Conservation (phyloP, 345 rosid genomes). For the Tarenaya hassleriana region DNA sequence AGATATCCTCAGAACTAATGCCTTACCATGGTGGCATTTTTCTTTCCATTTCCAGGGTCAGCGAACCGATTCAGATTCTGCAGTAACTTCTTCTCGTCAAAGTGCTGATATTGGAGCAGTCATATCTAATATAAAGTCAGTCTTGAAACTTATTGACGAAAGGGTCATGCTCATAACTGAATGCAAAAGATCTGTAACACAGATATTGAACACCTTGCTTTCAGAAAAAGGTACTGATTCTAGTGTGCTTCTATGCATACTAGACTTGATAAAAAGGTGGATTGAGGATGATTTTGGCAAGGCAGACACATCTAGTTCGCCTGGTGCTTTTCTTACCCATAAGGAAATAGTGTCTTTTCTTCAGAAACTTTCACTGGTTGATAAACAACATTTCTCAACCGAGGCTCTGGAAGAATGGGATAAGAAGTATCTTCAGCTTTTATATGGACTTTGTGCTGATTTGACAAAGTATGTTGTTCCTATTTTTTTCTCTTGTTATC, state of each 20-base stretch:
- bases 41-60: conserved; percentile 51
- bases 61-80: conserved; percentile 80
- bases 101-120: conserved; percentile 80
- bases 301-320: conserved; percentile 44
- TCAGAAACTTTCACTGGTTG: conserved; percentile 84
- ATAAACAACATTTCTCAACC: conserved; percentile 64
- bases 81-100: conserved; percentile 84
- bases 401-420: conserved; percentile 88
- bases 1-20: conserved; percentile 12
- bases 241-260: conserved; percentile 83
- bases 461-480: conserved; percentile 56
- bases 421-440: conserved; percentile 84
- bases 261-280: conserved; percentile 89
- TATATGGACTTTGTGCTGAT: conserved; percentile 83
- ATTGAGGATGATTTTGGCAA: conserved; percentile 71
- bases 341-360: conserved; percentile 83
- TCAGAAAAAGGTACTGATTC: conserved; percentile 92
- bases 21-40: conserved; percentile 19
- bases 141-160: conserved; percentile 74
- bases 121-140: conserved; percentile 69
- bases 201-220: conserved; percentile 68
- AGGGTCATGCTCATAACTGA: conserved; percentile 81
- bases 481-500: background rate
- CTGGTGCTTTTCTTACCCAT: conserved; percentile 52
- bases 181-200: conserved; percentile 77